These are phyloP conservation scores for Grammothele lineata DNA, from an alignment of 768 basidiomycete species.

Conservation along the genomic window DNA sequence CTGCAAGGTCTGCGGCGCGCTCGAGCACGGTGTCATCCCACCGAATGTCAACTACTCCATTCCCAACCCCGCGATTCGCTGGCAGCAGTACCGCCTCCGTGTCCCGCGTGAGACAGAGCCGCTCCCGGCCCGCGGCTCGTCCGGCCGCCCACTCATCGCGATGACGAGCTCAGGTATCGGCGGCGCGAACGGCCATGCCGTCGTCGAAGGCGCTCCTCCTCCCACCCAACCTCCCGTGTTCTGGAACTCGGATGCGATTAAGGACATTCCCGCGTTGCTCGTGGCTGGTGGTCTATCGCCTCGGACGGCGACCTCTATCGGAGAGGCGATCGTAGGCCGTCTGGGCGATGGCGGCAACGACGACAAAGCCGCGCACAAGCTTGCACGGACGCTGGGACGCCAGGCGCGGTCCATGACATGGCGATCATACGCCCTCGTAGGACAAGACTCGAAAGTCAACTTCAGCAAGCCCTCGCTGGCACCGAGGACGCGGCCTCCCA, in stretches of 20 bases:
- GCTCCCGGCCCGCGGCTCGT: slow-evolving; percentile 20
- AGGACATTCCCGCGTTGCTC: slow-evolving; percentile 25
- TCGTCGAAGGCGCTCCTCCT: slow-evolving; percentile 31
- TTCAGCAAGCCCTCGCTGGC: slow-evolving; percentile 28
- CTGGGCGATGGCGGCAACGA: no score
- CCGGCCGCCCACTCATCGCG: slow-evolving; percentile 31
- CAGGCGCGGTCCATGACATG: slow-evolving; percentile 18
- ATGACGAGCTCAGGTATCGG: slow-evolving; percentile 43
- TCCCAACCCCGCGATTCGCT: slow-evolving; percentile 36
- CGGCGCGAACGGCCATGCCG: slow-evolving; percentile 39
- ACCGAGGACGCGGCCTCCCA: slow-evolving; percentile 22
- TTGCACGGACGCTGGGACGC: slow-evolving; percentile 9
- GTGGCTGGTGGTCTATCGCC: slow-evolving; percentile 36
- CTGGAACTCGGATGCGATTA: neutral
- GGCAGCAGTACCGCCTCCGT: slow-evolving; percentile 34
- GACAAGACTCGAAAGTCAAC: neutral
- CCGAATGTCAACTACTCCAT: slow-evolving; percentile 35
- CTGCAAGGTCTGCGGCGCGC: slow-evolving; percentile 38
- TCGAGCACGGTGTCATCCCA: slow-evolving; percentile 33
- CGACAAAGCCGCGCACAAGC: no score
- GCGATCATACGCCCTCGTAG: slow-evolving; percentile 12
- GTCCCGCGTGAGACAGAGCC: slow-evolving; percentile 30
- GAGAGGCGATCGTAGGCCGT: no score
- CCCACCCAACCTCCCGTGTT: neutral
- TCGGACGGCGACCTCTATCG: no score